Evolutionary conservation across 345 rosid genomes (phyloP).

Genomic region (Carallia brachiata): DNA sequence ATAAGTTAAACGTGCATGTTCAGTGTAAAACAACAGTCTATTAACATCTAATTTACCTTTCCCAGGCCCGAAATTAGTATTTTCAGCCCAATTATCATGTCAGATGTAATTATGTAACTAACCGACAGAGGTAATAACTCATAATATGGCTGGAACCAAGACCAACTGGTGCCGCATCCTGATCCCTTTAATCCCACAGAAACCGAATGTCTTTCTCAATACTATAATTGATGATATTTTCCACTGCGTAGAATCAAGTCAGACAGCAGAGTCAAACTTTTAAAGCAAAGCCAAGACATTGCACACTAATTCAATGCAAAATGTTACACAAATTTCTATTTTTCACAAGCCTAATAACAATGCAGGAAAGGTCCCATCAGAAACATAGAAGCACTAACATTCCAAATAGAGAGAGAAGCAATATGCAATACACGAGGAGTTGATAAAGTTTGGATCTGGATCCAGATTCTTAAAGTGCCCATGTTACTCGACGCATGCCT

Average conservation of each 20-base stretch:
- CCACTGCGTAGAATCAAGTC: neutral
- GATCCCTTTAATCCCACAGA: too few relatives aligned
- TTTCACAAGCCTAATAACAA: conserved; percentile 27
- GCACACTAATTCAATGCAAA: conserved; percentile 15
- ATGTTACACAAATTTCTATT: conserved; percentile 11
- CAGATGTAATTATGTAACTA: too few relatives aligned
- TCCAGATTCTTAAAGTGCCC: neutral
- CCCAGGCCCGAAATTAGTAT: too few relatives aligned
- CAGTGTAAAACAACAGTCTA: too few relatives aligned
- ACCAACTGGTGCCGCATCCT: too few relatives aligned
- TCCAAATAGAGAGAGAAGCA: conserved; percentile 1
- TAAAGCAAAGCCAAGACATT: neutral
- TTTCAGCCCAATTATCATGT: too few relatives aligned
- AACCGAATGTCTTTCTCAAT: too few relatives aligned
- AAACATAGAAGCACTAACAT: conserved; percentile 11
- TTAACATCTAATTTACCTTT: too few relatives aligned
- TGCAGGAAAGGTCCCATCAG: conserved; percentile 1
- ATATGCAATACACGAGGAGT: conserved; percentile 7
- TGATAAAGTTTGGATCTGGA: neutral
- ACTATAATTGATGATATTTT: neutral
- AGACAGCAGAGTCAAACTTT: neutral
- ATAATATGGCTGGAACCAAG: too few relatives aligned
- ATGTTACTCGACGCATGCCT: conserved; percentile 3
- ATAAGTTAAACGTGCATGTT: too few relatives aligned
- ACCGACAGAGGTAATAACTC: too few relatives aligned